phyloP scores from a whole-genome alignment of 2,329 filamentous ascomycete species.

The Ambrosiella xylebori region DNA sequence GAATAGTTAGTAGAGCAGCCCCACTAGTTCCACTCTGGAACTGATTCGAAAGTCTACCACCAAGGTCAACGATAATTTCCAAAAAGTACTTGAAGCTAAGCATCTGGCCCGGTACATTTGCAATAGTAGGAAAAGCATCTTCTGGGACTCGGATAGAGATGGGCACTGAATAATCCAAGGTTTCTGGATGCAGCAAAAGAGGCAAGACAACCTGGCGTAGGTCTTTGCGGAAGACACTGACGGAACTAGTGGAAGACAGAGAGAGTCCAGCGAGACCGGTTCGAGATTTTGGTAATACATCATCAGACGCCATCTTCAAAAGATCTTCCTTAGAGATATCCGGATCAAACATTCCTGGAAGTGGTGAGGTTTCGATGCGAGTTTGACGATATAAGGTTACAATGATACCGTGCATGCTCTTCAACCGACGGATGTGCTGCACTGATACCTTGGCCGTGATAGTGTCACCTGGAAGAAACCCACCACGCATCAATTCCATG shows the following conservation, averaged over 20 bases:
- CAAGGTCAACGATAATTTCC: slow-evolving; percentile 82
- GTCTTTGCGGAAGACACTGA: slow-evolving; percentile 90
- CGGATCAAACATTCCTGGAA: slow-evolving; percentile 30
- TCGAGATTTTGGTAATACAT: slow-evolving; percentile 72
- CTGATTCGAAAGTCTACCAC: slow-evolving; percentile 66
- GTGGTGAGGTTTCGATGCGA: slow-evolving; percentile 62
- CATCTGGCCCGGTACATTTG: slow-evolving; percentile 76
- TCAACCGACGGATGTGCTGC: slow-evolving; percentile 74
- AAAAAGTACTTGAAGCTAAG: slow-evolving; percentile 90
- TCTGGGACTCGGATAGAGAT: slow-evolving; percentile 75
- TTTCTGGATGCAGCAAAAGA: slow-evolving; percentile 68
- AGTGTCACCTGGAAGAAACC: slow-evolving; percentile 70
- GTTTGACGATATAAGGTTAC: slow-evolving; percentile 84
- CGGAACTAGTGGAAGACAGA: slow-evolving; percentile 69
- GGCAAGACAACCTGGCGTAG: slow-evolving; percentile 77
- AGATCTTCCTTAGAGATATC: slow-evolving; percentile 43
- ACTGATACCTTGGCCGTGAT: slow-evolving; percentile 67
- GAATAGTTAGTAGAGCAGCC: slow-evolving; percentile 24
- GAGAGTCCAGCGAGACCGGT: slow-evolving; percentile 77
- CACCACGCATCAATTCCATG: slow-evolving; percentile 65
- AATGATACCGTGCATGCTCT: slow-evolving; percentile 83
- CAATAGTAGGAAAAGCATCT: slow-evolving; percentile 82
- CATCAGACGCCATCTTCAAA: slow-evolving; percentile 56
- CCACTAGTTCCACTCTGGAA: slow-evolving; percentile 44
- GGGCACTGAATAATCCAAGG: slow-evolving; percentile 61